A percentile compares a stretch with the other conserved stretches of the same genome.
phyloP scores from a whole-genome alignment of 2,329 filamentous ascomycete species.

The Monilinia fructigena region DNA sequence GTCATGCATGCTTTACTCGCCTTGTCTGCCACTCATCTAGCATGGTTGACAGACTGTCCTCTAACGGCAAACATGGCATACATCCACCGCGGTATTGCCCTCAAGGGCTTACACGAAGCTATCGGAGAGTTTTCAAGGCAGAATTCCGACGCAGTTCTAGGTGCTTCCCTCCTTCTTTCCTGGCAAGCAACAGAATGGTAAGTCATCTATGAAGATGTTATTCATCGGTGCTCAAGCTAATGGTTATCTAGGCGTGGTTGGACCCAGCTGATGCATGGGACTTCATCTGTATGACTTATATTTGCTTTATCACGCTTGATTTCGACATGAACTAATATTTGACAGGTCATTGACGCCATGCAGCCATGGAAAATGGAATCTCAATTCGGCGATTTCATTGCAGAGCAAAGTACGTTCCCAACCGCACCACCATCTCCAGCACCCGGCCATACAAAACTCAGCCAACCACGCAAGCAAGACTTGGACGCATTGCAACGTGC shows the following conservation, averaged over 20 bases:
- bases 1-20: constrained; percentile 93
- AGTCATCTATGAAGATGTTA: constrained; percentile 44
- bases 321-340: constrained; percentile 36
- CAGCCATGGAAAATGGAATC: constrained; percentile 88
- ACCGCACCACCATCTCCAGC: constrained; percentile 63
- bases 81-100: constrained; percentile 80
- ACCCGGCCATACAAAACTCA: constrained; percentile 57
- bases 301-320: not conserved
- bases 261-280: constrained; percentile 89
- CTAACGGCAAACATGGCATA: constrained; percentile 86
- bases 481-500: constrained; percentile 65
- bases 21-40: constrained; percentile 91
- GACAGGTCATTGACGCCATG: constrained; percentile 84
- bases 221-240: constrained; percentile 12
- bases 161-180: constrained; percentile 85
- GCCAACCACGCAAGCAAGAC: constrained; percentile 67
- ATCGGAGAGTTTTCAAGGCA: constrained; percentile 80
- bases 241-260: constrained; percentile 71
- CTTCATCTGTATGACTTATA: constrained; percentile 68
- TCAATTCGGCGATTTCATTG: constrained; percentile 78
- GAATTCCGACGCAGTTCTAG: constrained; percentile 88
- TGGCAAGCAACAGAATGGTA: constrained; percentile 98
- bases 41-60: constrained; percentile 81
- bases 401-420: constrained; percentile 72
- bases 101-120: constrained; percentile 84